Evolutionary conservation across 1,284 basidiomycete genomes (phyloP).

Genomic region (Coniophora puteana): DNA sequence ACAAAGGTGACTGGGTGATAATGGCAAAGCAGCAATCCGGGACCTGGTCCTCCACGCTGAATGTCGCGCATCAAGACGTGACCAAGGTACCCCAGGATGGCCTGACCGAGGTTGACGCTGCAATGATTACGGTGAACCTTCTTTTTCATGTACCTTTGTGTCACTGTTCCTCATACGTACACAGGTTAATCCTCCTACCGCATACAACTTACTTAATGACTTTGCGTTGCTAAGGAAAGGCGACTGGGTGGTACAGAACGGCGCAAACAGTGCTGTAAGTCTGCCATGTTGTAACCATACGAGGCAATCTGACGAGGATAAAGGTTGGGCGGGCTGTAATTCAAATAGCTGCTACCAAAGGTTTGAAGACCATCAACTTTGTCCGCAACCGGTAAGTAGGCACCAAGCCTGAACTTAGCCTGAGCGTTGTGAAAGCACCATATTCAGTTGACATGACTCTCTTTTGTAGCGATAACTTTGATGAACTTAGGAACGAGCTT

Average conservation of each 20-base stretch:
- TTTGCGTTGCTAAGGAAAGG: constrained; percentile 60
- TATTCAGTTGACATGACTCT: background rate
- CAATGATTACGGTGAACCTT: constrained; percentile 61
- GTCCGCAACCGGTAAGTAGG: constrained; percentile 61
- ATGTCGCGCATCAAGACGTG: constrained; percentile 53
- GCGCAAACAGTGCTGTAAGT: constrained; percentile 76
- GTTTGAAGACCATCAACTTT: constrained; percentile 75
- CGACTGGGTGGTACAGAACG: constrained; percentile 82
- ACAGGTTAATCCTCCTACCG: constrained; percentile 83
- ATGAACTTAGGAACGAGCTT: constrained; percentile 47
- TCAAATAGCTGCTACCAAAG: constrained; percentile 68
- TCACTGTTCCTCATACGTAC: constrained; percentile 1
- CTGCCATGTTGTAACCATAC: background rate
- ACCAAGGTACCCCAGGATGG: constrained; percentile 51
- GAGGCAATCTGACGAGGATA: background rate
- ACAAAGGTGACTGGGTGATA: constrained; percentile 71
- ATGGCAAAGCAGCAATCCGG: constrained; percentile 67
- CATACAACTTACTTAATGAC: constrained; percentile 75
- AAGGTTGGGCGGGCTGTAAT: constrained; percentile 79
- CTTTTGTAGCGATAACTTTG: constrained; percentile 45
- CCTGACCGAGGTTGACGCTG: constrained; percentile 61
- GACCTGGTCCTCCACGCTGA: constrained; percentile 71
- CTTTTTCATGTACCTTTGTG: background rate
- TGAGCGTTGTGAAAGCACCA: too few species aligned
- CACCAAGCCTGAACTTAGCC: too few species aligned